phyloP scores from a whole-genome alignment of 768 basidiomycete genomes.

The Postia placenta region DNA sequence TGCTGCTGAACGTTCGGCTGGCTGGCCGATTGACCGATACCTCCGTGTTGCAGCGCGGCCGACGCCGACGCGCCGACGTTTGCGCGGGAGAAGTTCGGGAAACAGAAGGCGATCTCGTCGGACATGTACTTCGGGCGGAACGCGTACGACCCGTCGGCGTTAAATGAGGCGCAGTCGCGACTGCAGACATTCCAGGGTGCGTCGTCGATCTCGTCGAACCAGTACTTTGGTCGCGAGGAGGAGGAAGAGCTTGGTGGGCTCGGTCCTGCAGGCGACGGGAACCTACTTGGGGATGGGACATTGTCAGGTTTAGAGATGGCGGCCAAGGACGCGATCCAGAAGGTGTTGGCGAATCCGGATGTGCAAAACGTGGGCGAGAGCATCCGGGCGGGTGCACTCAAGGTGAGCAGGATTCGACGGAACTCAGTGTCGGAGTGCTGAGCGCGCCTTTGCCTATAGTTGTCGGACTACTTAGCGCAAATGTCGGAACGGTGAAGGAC shows the following conservation, averaged over 20 bases:
- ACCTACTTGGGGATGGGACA: conserved; percentile 41
- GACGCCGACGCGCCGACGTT: conserved; percentile 62
- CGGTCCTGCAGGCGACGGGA: conserved; percentile 46
- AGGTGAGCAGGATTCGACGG: too few relatives aligned
- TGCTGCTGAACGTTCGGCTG: background rate
- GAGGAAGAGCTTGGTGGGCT: conserved; percentile 40
- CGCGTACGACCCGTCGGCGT: conserved; percentile 68
- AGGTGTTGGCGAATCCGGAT: conserved; percentile 78
- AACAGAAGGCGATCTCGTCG: conserved; percentile 93
- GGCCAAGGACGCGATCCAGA: conserved; percentile 70
- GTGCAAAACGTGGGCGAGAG: conserved; percentile 81
- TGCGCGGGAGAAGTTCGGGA: conserved; percentile 87
- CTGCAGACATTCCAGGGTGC: conserved; percentile 86
- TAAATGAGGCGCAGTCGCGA: conserved; percentile 74
- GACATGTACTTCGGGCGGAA: conserved; percentile 96
- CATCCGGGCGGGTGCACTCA: conserved; percentile 74
- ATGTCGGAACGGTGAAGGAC: conserved; percentile 22
- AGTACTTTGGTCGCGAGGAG: conserved; percentile 91
- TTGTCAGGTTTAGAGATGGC: conserved; percentile 53
- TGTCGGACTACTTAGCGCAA: conserved; percentile 40
- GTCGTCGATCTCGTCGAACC: conserved; percentile 88
- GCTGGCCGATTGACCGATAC: background rate
- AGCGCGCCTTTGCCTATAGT: too few relatives aligned
- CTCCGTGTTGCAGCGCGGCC: conserved; percentile 15
- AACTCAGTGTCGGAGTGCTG: too few relatives aligned